A percentile compares a stretch with the other conserved stretches of the same genome.
These are phyloP conservation scores for Choanephora cucurbitarum DNA, from an alignment of 371 early-diverging fungal genomes.

Conservation along the genomic window DNA sequence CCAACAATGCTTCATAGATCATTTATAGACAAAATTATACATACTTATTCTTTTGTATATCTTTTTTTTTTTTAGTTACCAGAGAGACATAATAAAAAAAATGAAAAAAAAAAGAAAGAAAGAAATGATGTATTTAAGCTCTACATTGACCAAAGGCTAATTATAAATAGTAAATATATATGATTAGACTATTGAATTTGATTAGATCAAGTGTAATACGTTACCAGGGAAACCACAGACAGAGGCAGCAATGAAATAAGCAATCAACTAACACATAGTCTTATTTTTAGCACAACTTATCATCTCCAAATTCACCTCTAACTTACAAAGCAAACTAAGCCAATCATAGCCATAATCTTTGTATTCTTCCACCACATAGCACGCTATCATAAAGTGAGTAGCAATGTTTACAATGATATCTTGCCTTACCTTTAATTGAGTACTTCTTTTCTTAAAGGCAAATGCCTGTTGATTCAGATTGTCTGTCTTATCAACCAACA, in stretches of 20 bases:
- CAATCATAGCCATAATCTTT: conserved; percentile 73
- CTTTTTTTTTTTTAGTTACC: not conserved
- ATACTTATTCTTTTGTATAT: conserved; percentile 5
- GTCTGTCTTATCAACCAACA: conserved; percentile 91
- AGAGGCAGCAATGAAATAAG: conserved; percentile 67
- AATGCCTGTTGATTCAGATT: conserved; percentile 84
- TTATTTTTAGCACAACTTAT: not conserved
- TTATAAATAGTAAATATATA: not conserved
- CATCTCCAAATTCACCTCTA: conserved; percentile 2
- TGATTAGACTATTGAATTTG: not conserved
- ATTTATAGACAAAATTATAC: conserved; percentile 1
- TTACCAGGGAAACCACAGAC: conserved; percentile 80
- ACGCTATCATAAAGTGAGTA: conserved; percentile 41
- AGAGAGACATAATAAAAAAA: not conserved
- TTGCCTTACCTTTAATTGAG: conserved; percentile 77
- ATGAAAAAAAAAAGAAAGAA: conserved; percentile 1
- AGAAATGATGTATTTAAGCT: not conserved
- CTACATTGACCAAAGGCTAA: too few species aligned
- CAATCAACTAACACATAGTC: conserved; percentile 51
- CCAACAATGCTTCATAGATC: conserved; percentile 19
- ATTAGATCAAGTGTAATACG: too few species aligned
- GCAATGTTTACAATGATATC: too few species aligned
- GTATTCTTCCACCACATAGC: conserved; percentile 95
- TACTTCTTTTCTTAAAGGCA: conserved; percentile 88
- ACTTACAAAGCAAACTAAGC: conserved; percentile 69